A percentile compares a stretch with the other conserved stretches of the same genome.
Conservation (phyloP, 2,329 filamentous ascomycete genomes). For the Rugonectria rugulosa region DNA sequence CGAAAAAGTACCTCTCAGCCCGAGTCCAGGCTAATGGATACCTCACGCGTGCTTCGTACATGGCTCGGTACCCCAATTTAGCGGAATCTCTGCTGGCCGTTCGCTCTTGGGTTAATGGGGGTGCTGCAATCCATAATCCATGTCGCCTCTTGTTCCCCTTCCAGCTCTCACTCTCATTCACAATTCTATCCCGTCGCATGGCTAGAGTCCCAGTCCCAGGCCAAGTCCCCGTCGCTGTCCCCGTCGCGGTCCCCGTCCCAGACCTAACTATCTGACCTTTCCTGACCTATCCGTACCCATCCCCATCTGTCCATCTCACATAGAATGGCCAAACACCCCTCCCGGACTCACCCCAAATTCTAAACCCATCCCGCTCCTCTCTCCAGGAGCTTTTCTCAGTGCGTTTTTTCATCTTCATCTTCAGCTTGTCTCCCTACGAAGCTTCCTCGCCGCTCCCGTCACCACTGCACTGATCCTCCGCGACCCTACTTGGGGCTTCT, state of each 20-base stretch:
- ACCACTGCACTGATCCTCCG: constrained; percentile 10
- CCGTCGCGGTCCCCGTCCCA: too few relatives aligned
- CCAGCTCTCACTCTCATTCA: constrained; percentile 3
- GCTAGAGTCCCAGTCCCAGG: too few relatives aligned
- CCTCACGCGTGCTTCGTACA: too few relatives aligned
- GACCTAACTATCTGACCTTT: too few relatives aligned
- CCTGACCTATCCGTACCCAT: too few relatives aligned
- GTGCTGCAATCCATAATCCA: constrained; percentile 19
- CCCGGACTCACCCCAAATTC: constrained; percentile 14
- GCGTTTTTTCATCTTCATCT: constrained; percentile 18
- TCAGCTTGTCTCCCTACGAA: constrained; percentile 1
- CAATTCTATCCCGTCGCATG: constrained; percentile 13
- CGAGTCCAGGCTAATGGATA: constrained; percentile 20
- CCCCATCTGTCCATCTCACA: constrained; percentile 17
- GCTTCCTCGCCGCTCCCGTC: constrained; percentile 12
- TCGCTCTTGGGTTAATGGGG: neutral
- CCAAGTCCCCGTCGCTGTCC: too few relatives aligned
- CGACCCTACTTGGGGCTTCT: constrained; percentile 21
- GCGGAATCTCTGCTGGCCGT: constrained; percentile 4
- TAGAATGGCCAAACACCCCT: constrained; percentile 19
- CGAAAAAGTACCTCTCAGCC: constrained; percentile 16
- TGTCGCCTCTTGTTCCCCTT: constrained; percentile 16
- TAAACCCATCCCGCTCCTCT: constrained; percentile 16
- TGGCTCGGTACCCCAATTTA: neutral
- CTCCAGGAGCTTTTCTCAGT: constrained; percentile 16